These are phyloP conservation scores for Pseudodiploospora longispora DNA, from an alignment of 2,329 filamentous ascomycete species.

Conservation along the genomic window DNA sequence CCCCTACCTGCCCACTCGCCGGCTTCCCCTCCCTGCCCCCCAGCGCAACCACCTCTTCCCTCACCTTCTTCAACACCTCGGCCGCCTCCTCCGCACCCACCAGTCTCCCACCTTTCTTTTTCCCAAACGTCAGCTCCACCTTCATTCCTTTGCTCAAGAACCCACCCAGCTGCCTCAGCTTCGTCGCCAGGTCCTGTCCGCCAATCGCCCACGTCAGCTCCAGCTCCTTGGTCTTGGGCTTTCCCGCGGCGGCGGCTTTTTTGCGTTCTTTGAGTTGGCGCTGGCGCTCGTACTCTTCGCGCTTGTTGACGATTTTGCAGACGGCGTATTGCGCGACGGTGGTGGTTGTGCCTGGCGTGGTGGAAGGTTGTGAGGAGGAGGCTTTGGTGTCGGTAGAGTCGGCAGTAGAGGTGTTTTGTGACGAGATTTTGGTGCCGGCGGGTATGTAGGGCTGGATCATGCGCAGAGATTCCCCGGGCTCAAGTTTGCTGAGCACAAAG, in stretches of 20 bases:
- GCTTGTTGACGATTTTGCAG: slow-evolving; percentile 62
- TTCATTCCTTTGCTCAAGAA: slow-evolving; percentile 69
- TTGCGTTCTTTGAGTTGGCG: slow-evolving; percentile 36
- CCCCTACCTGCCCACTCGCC: slow-evolving; percentile 36
- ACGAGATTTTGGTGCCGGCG: slow-evolving; percentile 17
- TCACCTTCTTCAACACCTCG: slow-evolving; percentile 40
- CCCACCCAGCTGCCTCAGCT: slow-evolving; percentile 54
- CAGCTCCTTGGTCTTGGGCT: slow-evolving; percentile 58
- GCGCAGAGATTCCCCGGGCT: slow-evolving; percentile 30
- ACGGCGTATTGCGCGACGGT: slow-evolving; percentile 39
- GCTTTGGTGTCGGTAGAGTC: no score
- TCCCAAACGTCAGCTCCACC: slow-evolving; percentile 66
- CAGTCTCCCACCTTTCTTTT: slow-evolving; percentile 53
- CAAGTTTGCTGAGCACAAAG: slow-evolving; percentile 32
- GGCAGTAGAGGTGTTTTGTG: no score
- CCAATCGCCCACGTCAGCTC: slow-evolving; percentile 88
- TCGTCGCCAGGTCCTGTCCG: slow-evolving; percentile 63
- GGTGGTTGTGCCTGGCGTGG: neutral
- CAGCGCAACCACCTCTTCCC: slow-evolving; percentile 23
- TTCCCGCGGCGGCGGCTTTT: slow-evolving; percentile 32
- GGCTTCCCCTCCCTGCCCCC: slow-evolving; percentile 36
- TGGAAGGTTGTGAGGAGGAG: no score
- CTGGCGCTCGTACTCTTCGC: slow-evolving; percentile 36
- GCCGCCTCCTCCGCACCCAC: slow-evolving; percentile 54
- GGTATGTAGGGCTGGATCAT: slow-evolving; percentile 32